phyloP scores from a whole-genome alignment of 192 early-diverging fungal genomes.

The Backusella tuberculispora region DNA sequence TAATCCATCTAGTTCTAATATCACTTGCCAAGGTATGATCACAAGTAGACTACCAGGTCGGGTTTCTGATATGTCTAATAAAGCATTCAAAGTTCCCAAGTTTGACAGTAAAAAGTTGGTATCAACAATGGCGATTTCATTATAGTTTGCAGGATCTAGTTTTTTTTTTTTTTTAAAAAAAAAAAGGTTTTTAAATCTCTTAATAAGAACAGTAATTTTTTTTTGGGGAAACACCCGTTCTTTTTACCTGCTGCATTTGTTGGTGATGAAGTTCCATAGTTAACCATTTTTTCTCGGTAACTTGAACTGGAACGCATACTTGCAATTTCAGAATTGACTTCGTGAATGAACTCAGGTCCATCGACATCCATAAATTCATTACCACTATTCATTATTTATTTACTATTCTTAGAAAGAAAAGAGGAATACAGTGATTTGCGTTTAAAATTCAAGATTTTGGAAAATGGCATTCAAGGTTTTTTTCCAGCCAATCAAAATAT shows the following conservation, averaged over 20 bases:
- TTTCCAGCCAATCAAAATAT: no score
- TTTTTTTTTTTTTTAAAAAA: background rate
- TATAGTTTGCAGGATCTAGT: background rate
- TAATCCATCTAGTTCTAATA: slow-evolving; percentile 60
- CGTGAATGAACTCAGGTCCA: slow-evolving; percentile 39
- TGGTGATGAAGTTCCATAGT: background rate
- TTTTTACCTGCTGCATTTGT: background rate
- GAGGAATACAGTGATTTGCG: background rate
- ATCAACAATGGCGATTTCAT: slow-evolving; percentile 47
- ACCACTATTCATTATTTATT: background rate
- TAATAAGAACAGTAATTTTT: no score
- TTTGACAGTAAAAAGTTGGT: slow-evolving; percentile 61
- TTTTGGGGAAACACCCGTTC: no score
- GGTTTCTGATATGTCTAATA: slow-evolving; percentile 31
- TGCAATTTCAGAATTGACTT: slow-evolving; percentile 32
- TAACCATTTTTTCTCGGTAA: background rate
- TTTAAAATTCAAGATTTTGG: background rate
- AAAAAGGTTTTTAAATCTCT: no score
- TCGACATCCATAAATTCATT: slow-evolving; percentile 39
- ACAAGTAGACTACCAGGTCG: slow-evolving; percentile 36
- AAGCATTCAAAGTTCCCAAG: slow-evolving; percentile 47
- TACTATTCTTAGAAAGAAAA: no score
- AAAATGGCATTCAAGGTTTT: no score
- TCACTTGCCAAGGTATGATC: slow-evolving; percentile 62
- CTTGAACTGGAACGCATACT: background rate